Evolutionary conservation across 768 basidiomycete genomes (phyloP), one percentile per base, ranked within the genome.

Genomic region (Xerocomus potaroensis): DNA sequence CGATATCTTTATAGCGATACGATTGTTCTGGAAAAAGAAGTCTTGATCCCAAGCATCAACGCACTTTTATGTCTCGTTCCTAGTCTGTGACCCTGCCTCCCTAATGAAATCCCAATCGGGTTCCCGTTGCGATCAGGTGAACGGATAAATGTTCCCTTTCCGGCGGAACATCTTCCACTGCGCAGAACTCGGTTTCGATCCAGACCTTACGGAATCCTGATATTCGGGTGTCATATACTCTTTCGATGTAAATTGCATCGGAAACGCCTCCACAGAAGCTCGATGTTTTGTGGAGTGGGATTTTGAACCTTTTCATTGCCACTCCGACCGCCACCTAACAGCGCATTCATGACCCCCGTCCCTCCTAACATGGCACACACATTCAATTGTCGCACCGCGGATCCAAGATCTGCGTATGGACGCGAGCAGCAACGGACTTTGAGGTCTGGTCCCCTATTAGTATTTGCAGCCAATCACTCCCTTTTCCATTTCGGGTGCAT

Each of bases 11-110:
- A n/a, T n/a, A n/a, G n/a, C n/a, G n/a, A n/a, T n/a, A n/a, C n/a
- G n/a, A n/a, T n/a, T n/a, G n/a, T n/a, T n/a, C n/a, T n/a, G n/a
- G n/a, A n/a, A n/a, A n/a, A n/a, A n/a, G n/a, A n/a, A n/a, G n/a
- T n/a, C n/a, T n/a, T n/a, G n/a, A n/a, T n/a, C n/a, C n/a, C n/a
- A n/a, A n/a, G n/a, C n/a, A n/a, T n/a, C n/a, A n/a, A n/a, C n/a
- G n/a, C n/a, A n/a, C n/a, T n/a, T n/a, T n/a, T n/a, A 27, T 11
- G 23, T 31, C 30, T 26, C 34, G 53, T 59, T 56, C 57, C 57
- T 51, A 47, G 41, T 48, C 52, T 59, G 57, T 34, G 40, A 27
- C 45, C 32, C 36, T 19, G n/a, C n/a, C n/a, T n/a, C n/a, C 15
- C 14, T 33, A 22, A 58, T 51, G 44, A 43, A 55, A 23, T 40